Conservation (phyloP, 306 rosid genomes). For the Morella rubra region DNA sequence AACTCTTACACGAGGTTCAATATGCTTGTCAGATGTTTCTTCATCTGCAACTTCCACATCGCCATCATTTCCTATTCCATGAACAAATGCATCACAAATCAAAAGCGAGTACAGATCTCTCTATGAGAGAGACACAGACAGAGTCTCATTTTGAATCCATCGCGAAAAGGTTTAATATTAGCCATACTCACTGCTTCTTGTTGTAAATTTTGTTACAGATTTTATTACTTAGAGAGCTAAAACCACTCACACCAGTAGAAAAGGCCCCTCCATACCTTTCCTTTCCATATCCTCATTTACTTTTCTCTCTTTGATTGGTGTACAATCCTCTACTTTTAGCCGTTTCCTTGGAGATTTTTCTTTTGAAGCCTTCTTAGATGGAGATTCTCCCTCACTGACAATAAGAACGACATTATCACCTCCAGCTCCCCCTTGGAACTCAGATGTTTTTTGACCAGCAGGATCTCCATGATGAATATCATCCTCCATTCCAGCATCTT, state of each 20-base stretch:
- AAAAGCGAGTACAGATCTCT: conserved; percentile 16
- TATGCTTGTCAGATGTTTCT: conserved; percentile 56
- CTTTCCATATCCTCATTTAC: conserved; percentile 32
- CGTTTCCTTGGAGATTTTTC: conserved; percentile 41
- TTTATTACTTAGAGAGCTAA: neutral
- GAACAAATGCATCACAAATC: conserved; percentile 26
- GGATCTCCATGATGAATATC: conserved; percentile 38
- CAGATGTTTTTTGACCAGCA: conserved; percentile 34
- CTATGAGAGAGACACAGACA: conserved; percentile 13
- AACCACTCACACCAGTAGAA: neutral
- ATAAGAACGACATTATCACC: conserved; percentile 32
- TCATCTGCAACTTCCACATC: conserved; percentile 52
- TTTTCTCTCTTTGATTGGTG: conserved; percentile 44
- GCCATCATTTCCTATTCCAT: conserved; percentile 43
- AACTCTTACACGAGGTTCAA: conserved; percentile 59
- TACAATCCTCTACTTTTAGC: conserved; percentile 33
- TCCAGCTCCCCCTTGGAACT: conserved; percentile 31
- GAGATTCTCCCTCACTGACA: conserved; percentile 41
- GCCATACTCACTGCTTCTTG: neutral
- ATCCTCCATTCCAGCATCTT: conserved; percentile 40
- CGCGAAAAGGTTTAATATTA: conserved; percentile 4
- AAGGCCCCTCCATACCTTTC: conserved; percentile 40
- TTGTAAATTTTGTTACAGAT: neutral
- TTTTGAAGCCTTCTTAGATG: conserved; percentile 50
- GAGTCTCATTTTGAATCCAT: conserved; percentile 17